A percentile compares a stretch with the other conserved stretches of the same genome.
Evolutionary conservation across 352 stramenopile genomes (phyloP).

Genomic region (Globisporangium echinulatum): DNA sequence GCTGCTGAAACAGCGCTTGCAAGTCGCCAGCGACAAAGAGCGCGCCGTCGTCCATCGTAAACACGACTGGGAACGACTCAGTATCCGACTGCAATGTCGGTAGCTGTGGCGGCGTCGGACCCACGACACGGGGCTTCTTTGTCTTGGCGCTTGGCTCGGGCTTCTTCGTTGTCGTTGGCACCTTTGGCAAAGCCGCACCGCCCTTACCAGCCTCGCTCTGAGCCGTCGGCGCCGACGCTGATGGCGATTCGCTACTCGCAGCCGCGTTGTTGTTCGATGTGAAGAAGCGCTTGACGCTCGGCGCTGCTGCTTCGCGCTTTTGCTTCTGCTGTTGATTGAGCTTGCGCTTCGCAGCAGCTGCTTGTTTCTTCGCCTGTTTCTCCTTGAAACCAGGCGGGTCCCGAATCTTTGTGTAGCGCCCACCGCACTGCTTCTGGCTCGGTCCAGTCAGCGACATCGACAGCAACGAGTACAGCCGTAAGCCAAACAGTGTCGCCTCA

Average conservation of each 20-base stretch:
- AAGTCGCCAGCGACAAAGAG: too few species aligned
- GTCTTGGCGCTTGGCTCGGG: background rate
- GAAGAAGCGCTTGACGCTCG: conserved; percentile 29
- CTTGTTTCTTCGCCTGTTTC: conserved; percentile 31
- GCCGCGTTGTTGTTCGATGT: background rate
- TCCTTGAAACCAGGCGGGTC: conserved; percentile 50
- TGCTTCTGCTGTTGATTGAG: conserved; percentile 22
- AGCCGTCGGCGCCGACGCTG: too few species aligned
- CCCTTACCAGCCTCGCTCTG: too few species aligned
- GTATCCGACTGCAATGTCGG: too few species aligned
- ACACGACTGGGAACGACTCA: too few species aligned
- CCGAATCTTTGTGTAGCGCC: conserved; percentile 69
- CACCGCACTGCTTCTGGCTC: conserved; percentile 49
- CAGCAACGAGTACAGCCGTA: background rate
- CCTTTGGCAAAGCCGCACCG: too few species aligned
- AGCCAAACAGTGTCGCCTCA: background rate
- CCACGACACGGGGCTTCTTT: too few species aligned
- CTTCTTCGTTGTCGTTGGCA: background rate
- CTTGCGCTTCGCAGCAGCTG: conserved; percentile 17
- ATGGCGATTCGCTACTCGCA: background rate
- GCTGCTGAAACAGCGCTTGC: too few species aligned
- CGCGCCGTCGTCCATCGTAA: too few species aligned
- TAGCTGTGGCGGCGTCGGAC: too few species aligned
- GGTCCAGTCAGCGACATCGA: background rate
- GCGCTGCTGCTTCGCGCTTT: conserved; percentile 22